Percentiles rank a stretch among this genome's conserved stretches.
These are phyloP conservation scores for Fusarium torreyae DNA, from an alignment of 2,329 filamentous ascomycete genomes.

Conservation along the genomic window DNA sequence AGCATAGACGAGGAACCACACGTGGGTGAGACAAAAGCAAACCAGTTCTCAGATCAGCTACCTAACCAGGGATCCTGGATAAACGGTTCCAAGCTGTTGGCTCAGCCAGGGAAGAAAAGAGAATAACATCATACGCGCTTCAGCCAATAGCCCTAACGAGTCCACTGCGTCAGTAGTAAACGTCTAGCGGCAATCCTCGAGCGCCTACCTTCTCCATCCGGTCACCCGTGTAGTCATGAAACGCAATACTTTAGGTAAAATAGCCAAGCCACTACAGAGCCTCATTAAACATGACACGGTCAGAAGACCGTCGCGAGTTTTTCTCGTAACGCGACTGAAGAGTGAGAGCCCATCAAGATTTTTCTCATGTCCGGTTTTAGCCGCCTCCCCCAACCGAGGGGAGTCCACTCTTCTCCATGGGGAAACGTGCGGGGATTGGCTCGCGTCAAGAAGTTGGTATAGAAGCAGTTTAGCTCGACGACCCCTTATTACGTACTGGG, in stretches of 20 bases:
- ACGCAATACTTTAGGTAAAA: conserved; percentile 36
- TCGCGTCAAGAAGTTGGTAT: not conserved
- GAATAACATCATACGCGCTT: conserved; percentile 17
- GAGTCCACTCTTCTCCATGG: conserved; percentile 31
- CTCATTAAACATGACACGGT: conserved; percentile 15
- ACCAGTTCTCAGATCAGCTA: not conserved
- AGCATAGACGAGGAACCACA: conserved; percentile 7
- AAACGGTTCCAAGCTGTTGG: not conserved
- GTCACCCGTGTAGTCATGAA: conserved; percentile 17
- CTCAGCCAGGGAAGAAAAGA: not conserved
- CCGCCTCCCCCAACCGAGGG: not conserved
- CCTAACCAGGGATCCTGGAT: not conserved
- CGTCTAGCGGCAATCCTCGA: not conserved
- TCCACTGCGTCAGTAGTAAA: not conserved
- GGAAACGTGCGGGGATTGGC: conserved; percentile 38
- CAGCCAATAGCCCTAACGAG: not conserved
- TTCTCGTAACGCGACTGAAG: conserved; percentile 10
- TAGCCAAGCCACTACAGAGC: conserved; percentile 17
- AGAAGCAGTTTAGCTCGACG: not conserved
- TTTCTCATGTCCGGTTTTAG: not conserved
- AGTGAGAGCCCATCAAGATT: conserved; percentile 19
- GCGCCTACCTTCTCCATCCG: conserved; percentile 19
- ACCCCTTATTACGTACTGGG: conserved; percentile 27
- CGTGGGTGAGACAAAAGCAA: not conserved
- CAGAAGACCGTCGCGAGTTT: conserved; percentile 10